These are phyloP conservation scores for Phaeotremella fagi DNA, from an alignment of 768 basidiomycete species.

Conservation along the genomic window DNA sequence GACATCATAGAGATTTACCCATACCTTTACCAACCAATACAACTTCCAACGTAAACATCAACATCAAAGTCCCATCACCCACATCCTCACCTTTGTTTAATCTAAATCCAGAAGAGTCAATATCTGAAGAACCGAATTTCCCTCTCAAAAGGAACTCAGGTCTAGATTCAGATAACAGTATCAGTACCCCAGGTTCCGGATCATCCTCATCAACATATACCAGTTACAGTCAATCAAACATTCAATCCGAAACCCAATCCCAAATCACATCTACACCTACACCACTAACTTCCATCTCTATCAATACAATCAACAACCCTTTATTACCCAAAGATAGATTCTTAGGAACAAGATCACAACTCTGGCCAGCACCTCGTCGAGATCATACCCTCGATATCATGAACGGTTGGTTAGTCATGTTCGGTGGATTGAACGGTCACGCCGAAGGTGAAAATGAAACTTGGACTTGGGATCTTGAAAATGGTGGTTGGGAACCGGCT, in stretches of 20 bases:
- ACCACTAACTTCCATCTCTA: no score
- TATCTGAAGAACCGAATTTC: background rate
- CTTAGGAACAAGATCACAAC: no score
- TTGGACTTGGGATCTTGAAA: background rate
- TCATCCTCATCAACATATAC: background rate
- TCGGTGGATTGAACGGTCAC: background rate
- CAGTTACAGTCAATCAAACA: no score
- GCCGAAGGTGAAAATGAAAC: conserved; percentile 1
- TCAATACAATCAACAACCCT: no score
- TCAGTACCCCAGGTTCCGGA: background rate
- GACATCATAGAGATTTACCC: background rate
- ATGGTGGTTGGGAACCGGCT: background rate
- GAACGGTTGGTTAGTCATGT: background rate
- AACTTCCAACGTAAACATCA: no score
- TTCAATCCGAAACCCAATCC: background rate
- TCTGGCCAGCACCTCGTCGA: background rate
- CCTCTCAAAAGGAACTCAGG: background rate
- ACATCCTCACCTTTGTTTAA: background rate
- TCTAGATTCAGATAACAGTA: background rate
- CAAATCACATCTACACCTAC: no score
- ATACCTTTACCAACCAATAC: background rate
- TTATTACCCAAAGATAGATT: no score
- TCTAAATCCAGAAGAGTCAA: background rate
- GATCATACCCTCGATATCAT: background rate
- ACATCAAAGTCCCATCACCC: no score